Percentiles rank a stretch among this genome's conserved stretches.
These are phyloP conservation scores for Monilinia laxa DNA, from an alignment of 2,329 filamentous ascomycete species.

Conservation along the genomic window DNA sequence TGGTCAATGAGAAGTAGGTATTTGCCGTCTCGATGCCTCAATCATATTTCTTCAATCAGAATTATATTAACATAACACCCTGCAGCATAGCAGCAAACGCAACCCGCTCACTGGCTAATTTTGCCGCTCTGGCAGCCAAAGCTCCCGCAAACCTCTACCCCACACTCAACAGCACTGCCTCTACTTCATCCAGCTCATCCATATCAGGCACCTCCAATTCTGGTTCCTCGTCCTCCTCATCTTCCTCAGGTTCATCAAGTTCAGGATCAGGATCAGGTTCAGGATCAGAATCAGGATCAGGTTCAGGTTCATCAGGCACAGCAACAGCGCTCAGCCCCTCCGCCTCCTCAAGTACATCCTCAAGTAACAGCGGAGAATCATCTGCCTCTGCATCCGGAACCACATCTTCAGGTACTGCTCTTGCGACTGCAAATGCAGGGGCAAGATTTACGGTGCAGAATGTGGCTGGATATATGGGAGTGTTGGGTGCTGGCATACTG, in stretches of 20 bases:
- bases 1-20: conserved; percentile 54
- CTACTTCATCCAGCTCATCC: conserved; percentile 16
- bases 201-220: conserved; percentile 13
- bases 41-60: neutral
- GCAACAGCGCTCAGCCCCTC: conserved; percentile 3
- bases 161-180: conserved; percentile 16
- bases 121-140: conserved; percentile 40
- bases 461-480: conserved; percentile 1
- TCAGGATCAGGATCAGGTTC: conserved; percentile 3
- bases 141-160: conserved; percentile 46
- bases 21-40: neutral
- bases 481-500: conserved; percentile 6
- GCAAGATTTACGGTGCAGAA: neutral
- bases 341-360: neutral
- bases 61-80: conserved; percentile 10
- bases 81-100: conserved; percentile 47
- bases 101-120: conserved; percentile 50
- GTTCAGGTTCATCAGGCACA: neutral
- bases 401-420: conserved; percentile 18
- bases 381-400: neutral
- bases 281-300: neutral
- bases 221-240: neutral
- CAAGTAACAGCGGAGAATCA: neutral
- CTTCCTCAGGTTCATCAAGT: conserved; percentile 8
- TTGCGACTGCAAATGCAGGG: conserved; percentile 10